Conservation (phyloP, 495 filamentous ascomycete genomes). For the Annulohypoxylon bovei region DNA sequence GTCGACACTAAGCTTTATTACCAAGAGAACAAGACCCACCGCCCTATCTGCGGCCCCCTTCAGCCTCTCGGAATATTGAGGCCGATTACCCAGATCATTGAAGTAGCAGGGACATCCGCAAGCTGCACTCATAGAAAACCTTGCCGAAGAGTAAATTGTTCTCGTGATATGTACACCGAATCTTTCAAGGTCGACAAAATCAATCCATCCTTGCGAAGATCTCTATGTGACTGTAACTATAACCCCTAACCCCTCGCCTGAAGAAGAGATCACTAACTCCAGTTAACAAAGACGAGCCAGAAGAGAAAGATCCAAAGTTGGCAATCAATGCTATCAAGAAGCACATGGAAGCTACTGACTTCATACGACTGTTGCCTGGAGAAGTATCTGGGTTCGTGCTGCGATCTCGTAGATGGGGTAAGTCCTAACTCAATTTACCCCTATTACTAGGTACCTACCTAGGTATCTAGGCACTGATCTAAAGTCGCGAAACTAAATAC, state of each 20-base stretch:
- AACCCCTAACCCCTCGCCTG: background rate
- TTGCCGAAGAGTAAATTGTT: background rate
- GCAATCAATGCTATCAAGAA: constrained; percentile 1
- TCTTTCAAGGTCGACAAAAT: constrained; percentile 1
- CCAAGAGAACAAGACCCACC: constrained; percentile 2
- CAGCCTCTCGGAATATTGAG: background rate
- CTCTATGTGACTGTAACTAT: background rate
- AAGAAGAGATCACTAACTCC: background rate
- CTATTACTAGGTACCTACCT: no score
- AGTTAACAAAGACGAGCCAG: background rate
- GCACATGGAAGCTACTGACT: background rate
- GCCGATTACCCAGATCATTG: constrained; percentile 1
- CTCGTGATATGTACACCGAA: background rate
- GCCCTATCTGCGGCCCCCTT: background rate
- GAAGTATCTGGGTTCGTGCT: background rate
- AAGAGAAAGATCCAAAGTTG: constrained; percentile 6
- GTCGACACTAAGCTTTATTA: constrained; percentile 6
- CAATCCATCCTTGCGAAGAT: background rate
- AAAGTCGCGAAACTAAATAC: background rate
- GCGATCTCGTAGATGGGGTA: constrained; percentile 3
- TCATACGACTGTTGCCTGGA: background rate
- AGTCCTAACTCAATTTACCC: background rate
- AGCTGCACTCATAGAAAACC: background rate
- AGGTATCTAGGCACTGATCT: no score
- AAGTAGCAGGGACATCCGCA: background rate